These are phyloP conservation scores for Artomyces pyxidatus DNA, from an alignment of 768 basidiomycete genomes.

Conservation along the genomic window DNA sequence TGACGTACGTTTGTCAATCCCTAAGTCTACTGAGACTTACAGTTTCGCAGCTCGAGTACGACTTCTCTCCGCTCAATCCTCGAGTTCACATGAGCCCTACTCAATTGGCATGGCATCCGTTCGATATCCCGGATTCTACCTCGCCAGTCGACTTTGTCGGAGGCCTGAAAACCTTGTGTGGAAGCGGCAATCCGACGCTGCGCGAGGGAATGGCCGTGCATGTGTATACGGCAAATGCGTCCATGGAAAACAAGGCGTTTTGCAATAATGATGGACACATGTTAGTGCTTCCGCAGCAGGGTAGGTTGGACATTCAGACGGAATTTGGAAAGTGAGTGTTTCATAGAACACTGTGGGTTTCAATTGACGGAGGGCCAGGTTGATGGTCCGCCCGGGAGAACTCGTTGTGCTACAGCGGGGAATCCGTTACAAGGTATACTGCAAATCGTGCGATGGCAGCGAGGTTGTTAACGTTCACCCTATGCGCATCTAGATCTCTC, in stretches of 20 bases:
- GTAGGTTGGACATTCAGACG: slow-evolving; percentile 59
- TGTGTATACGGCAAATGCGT: slow-evolving; percentile 49
- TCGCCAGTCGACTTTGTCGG: slow-evolving; percentile 45
- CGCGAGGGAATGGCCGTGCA: slow-evolving; percentile 59
- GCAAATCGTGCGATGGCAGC: no score
- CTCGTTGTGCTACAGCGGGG: slow-evolving; percentile 58
- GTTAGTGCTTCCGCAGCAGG: slow-evolving; percentile 57
- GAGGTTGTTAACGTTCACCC: no score
- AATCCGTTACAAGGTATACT: slow-evolving; percentile 52
- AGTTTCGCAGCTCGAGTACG: slow-evolving; percentile 45
- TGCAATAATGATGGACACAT: slow-evolving; percentile 60
- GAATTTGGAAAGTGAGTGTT: slow-evolving; percentile 53
- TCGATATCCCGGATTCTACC: slow-evolving; percentile 38
- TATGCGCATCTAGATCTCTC: neutral
- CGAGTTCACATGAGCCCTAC: slow-evolving; percentile 55
- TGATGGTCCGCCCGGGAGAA: slow-evolving; percentile 61
- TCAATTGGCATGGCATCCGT: slow-evolving; percentile 59
- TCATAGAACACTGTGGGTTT: neutral
- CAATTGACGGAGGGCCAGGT: slow-evolving; percentile 22
- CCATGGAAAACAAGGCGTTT: slow-evolving; percentile 56
- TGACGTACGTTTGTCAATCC: slow-evolving; percentile 33
- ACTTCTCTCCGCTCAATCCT: slow-evolving; percentile 51
- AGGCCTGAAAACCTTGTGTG: slow-evolving; percentile 55
- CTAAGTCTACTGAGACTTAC: neutral
- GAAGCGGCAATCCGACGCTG: slow-evolving; percentile 55